Base-by-base conservation (phyloP, 1,284 basidiomycete genomes). In the Irpex lacteus region DNA sequence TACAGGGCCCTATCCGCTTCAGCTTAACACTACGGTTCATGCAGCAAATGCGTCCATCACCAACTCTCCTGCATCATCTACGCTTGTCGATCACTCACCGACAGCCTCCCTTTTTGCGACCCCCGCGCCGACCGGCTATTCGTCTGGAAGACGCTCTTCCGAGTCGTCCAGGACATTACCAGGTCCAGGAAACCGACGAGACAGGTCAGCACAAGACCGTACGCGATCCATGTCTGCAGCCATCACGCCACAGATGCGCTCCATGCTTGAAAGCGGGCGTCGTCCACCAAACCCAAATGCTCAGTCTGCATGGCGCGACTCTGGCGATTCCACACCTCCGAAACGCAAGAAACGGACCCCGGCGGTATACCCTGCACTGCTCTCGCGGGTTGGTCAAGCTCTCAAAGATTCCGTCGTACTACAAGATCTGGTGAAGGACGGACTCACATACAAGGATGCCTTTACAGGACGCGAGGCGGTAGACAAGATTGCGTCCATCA, bases 391-490 rank as follows among this genome's bases (percentile, higher is more conserved):
- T 8, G 96, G 97, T 1, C 93, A 95, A 67, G 94, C 95, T 2
- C 98, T 99, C 81, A 90, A 90, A 63, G 85, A 91, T 65, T 88
- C 94, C 55, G 88, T 99, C 72, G 73, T 81, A 7, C 81, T 96
- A 32, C 74, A 84, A 8, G 96, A 98, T 75, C 85, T 92, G 50
- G 79, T 92, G 74, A 99, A 99, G 76, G 96, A 99, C 73, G 97
- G 95, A 0, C 85, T 99, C 69, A 94, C 95, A 4, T 99, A 99
- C 81, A 95, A 93, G 71, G 94, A 97, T 71, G 88, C 95, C 1
- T 99, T 99, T 72, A 96, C 98, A 74, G 98, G 98, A 1, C 89
- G 95, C 15, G 94, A 98, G 72, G 98, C 98, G 0, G 97, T 99
- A 36, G 94, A 97, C 77, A 92, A 94, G 77, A 94, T 99, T 69